phyloP scores from a whole-genome alignment of 495 filamentous ascomycete genomes.

The Xylaria grammica region DNA sequence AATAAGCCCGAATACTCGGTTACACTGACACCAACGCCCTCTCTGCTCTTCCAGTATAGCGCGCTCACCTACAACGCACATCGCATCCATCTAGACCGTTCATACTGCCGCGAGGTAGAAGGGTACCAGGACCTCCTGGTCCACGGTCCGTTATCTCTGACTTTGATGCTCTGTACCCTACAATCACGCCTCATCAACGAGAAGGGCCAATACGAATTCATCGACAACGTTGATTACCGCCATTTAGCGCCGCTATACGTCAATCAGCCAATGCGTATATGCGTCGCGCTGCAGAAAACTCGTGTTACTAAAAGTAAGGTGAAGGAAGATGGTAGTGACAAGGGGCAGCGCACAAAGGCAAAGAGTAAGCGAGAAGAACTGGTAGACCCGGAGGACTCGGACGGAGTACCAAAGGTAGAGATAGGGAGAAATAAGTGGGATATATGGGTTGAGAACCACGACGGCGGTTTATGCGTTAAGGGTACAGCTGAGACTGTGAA shows the following conservation, averaged over 20 bases:
- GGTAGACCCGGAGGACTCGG: too few species aligned
- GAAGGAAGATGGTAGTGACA: neutral
- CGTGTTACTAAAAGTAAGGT: neutral
- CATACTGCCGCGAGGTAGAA: conserved; percentile 72
- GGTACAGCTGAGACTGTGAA: conserved; percentile 43
- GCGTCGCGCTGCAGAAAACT: conserved; percentile 38
- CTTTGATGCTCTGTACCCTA: conserved; percentile 72
- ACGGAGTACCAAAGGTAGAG: conserved; percentile 10
- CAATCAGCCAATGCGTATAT: conserved; percentile 66
- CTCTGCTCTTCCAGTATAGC: conserved; percentile 82
- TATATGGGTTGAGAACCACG: conserved; percentile 67
- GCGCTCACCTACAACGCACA: conserved; percentile 88
- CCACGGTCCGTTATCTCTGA: conserved; percentile 83
- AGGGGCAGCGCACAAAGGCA: neutral
- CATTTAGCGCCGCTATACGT: conserved; percentile 85
- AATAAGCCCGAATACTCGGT: conserved; percentile 61
- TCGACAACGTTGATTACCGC: conserved; percentile 66
- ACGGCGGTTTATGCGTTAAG: conserved; percentile 65
- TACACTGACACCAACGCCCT: conserved; percentile 63
- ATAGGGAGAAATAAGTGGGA: conserved; percentile 49
- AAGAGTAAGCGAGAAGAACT: neutral
- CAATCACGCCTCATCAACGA: conserved; percentile 55
- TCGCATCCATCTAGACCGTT: conserved; percentile 78
- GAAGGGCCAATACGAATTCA: conserved; percentile 17
- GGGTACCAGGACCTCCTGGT: conserved; percentile 77